These are phyloP conservation scores for Leccinum pachyderme DNA, from an alignment of 1,284 basidiomycete genomes.

Conservation along the genomic window DNA sequence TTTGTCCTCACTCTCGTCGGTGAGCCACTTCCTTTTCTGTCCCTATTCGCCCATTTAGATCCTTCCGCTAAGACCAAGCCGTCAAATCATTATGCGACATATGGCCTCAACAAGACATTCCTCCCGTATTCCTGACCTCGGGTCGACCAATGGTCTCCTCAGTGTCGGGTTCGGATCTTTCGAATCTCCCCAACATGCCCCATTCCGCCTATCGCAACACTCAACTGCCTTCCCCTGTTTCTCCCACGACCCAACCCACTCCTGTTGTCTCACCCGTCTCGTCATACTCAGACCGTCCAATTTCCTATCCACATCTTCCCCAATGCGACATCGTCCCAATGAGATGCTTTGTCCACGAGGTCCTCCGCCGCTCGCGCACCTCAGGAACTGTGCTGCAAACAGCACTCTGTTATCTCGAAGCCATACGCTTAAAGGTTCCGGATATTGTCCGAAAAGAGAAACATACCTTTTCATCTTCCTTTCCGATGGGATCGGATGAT, in stretches of 20 bases:
- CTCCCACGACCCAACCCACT: conserved; percentile 38
- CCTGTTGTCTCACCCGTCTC: conserved; percentile 30
- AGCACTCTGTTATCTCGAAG: conserved; percentile 76
- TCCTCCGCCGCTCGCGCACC: conserved; percentile 71
- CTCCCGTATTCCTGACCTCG: conserved; percentile 53
- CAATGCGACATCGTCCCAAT: conserved; percentile 51
- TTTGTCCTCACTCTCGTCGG: conserved; percentile 66
- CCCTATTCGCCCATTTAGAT: conserved; percentile 17
- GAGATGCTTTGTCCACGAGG: conserved; percentile 73
- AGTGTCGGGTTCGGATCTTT: conserved; percentile 18
- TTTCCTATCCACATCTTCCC: conserved; percentile 18
- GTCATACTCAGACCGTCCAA: conserved; percentile 20
- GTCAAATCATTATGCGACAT: conserved; percentile 71
- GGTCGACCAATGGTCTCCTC: conserved; percentile 32
- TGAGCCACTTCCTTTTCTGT: conserved; percentile 39
- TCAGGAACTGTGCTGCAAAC: conserved; percentile 77
- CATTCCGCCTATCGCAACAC: conserved; percentile 32
- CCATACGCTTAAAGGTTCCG: conserved; percentile 63
- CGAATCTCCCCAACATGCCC: conserved; percentile 13
- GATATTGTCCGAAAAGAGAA: conserved; percentile 52
- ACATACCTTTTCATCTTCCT: conserved; percentile 37
- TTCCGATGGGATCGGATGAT: conserved; percentile 42
- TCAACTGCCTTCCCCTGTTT: conserved; percentile 49
- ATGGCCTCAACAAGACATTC: conserved; percentile 73
- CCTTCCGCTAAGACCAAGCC: conserved; percentile 58